Evolutionary conservation across 23 red algal species (phyloP), one percentile per base, ranked within the genome.

Genomic region (Gracilaria domingensis): DNA sequence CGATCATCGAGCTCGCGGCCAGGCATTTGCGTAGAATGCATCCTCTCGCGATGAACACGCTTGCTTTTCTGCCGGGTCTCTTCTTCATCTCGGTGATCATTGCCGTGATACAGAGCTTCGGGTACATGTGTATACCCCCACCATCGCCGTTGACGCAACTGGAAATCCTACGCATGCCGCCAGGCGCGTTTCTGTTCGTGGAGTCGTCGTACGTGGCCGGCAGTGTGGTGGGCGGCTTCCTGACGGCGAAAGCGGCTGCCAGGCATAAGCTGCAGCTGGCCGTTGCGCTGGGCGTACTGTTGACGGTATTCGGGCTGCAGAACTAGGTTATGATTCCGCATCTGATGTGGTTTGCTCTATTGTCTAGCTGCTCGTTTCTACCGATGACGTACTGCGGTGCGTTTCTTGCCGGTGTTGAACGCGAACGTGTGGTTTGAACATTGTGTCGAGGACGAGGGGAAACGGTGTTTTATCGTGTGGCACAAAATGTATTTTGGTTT

Each of bases 321-420:
- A 85, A 85, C 57, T 16, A 71, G 35, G n/a, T 69, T 2, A 7
- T 34, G 4, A 71, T 85, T 11, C 59, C 82, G 82, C 82, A 85
- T 21, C 82, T 60, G 38, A 9, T 85, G 37, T 85, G 82, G 82
- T 85, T 85, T 71, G 59, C 60, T 0, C 26, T 66, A 5, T 1
- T 85, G 5, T 49, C 38, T 4, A 42, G 12, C 8, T 55, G 48
- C 50, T 66, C 60, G 17, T 85, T 28, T 71, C 26, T 85, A 17
- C 82, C 82, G 37, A 37, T 8, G 0, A 37, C 36, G 23, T 45
- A 75, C 36, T 44, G 18, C 9, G 70, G 70, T 7, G 70, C 70
- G 13, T 16, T 21, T 2, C 38, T 66, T n/a, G 60, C 28, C 4
- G 24, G 26, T 26, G 26, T 12, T 48, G 45, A 48, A 48, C 7